A percentile compares a stretch with the other conserved stretches of the same genome.
Conservation (phyloP, 768 basidiomycete species). For the Tulasnella calospora region DNA sequence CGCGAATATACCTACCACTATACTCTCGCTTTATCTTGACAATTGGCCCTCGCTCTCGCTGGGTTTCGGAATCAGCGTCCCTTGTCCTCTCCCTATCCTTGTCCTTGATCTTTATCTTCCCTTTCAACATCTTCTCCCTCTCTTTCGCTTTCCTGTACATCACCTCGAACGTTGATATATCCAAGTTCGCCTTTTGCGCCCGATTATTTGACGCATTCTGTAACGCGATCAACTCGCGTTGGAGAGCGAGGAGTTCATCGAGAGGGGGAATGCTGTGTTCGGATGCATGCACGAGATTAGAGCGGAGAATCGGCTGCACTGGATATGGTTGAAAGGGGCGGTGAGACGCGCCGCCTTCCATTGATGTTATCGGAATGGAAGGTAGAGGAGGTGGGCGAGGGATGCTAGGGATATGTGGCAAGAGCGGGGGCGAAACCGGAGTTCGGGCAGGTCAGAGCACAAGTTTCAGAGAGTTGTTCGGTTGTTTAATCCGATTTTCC, state of each 20-base stretch:
- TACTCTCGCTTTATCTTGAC: conserved; percentile 70
- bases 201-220: conserved; percentile 55
- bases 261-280: conserved; percentile 64
- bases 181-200: conserved; percentile 68
- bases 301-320: conserved; percentile 49
- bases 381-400: neutral
- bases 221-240: conserved; percentile 54
- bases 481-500: neutral
- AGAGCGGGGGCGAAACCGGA: neutral
- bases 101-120: conserved; percentile 57
- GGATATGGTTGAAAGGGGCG: conserved; percentile 39
- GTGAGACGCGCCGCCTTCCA: neutral
- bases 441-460: neutral
- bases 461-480: neutral
- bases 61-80: conserved; percentile 56
- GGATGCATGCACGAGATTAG: conserved; percentile 55
- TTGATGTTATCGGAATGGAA: neutral
- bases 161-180: conserved; percentile 68
- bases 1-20: conserved; percentile 56
- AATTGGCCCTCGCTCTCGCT: conserved; percentile 42
- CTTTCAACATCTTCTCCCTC: conserved; percentile 39
- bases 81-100: conserved; percentile 39
- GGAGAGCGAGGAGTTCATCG: conserved; percentile 64
- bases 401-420: neutral
- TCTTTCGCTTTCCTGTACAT: conserved; percentile 48